A percentile compares a stretch with the other conserved stretches of the same genome.
phyloP scores from a whole-genome alignment of 345 rosid genomes.

The Turnera subulata region DNA sequence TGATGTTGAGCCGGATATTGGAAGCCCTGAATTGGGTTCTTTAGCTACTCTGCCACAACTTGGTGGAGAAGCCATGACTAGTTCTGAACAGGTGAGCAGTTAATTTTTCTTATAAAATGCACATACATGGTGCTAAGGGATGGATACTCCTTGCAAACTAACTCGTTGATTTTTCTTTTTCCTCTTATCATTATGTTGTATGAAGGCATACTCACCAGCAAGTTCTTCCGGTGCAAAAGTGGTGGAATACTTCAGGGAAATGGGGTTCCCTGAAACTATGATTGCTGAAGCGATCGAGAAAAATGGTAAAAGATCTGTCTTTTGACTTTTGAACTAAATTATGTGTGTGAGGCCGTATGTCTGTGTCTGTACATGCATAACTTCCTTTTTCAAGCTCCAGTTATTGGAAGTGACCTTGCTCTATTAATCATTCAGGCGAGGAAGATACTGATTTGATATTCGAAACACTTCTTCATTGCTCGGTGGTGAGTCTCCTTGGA shows the following conservation, averaged over 20 bases:
- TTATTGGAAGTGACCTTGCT: slow-evolving; percentile 7
- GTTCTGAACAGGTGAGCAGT: slow-evolving; percentile 15
- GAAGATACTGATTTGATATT: slow-evolving; percentile 43
- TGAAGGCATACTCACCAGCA: slow-evolving; percentile 47
- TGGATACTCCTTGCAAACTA: no score
- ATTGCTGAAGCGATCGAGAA: slow-evolving; percentile 60
- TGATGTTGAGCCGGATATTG: slow-evolving; percentile 65
- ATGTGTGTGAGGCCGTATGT: background rate
- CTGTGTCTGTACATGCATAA: background rate
- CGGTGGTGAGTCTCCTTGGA: slow-evolving; percentile 29
- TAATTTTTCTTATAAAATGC: background rate
- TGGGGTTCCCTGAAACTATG: slow-evolving; percentile 67
- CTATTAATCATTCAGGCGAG: slow-evolving; percentile 40
- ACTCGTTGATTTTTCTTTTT: background rate
- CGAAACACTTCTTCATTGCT: slow-evolving; percentile 45
- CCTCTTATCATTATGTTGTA: background rate
- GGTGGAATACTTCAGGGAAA: slow-evolving; percentile 52
- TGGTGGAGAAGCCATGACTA: slow-evolving; percentile 18
- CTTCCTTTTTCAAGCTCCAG: no score
- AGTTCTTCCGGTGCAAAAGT: slow-evolving; percentile 52
- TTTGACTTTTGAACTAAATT: no score
- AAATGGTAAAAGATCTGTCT: slow-evolving; percentile 40
- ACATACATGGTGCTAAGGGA: no score
- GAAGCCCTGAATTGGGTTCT: slow-evolving; percentile 27
- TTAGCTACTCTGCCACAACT: slow-evolving; percentile 18